Evolutionary conservation across 345 rosid genomes (phyloP), one percentile per base, ranked within the genome.

Genomic region (Eucalyptus brandiana): DNA sequence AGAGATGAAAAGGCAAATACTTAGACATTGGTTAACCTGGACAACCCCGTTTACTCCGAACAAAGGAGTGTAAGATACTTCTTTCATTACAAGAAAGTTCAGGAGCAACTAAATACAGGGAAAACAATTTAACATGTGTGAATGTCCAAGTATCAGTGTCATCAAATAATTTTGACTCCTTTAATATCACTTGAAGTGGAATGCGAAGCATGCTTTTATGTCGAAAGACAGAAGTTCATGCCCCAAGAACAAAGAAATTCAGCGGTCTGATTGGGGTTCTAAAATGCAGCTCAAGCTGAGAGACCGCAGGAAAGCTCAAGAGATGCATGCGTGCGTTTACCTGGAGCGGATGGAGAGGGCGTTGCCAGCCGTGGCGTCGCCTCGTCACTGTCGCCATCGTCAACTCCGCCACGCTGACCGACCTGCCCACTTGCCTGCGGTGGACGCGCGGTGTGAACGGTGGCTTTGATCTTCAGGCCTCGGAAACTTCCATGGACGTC

Each of bases 341-440:
- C 99, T 98, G 99, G 76, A 98, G 90, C 83, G 96, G 95, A 87
- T 97, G 98, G 87, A 98, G 90, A 58, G 99, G 99, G 56, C 95
- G 93, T 93, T 96, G 97, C 99, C 98, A 97, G 83, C 99, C 99
- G 93, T 98, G 98, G 94, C 96, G 88, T 93, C 92, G 88, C 92
- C 54, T 17, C 30, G 6, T 23, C 58, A 23, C 48, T 4, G 19
- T 50, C 54, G 21, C 54, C 89, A 80, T 93, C 92, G 81, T 91
- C 93, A 58, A 87, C 65, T 40, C 62, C 3, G n/a, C 67, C 42
- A 49, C 9, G 19, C 53, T 19, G 53, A 50, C 53, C 19, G 8
- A 15, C 51, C 51, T 49, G 18, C 18, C 51, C 51, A 49, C 51
- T 49, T 49, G 51, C 18, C 51, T 49, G 18, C 18, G 18, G 51